Evolutionary conservation across 2,329 filamentous ascomycete species (phyloP).

Genomic region (Penicillium sp.): DNA sequence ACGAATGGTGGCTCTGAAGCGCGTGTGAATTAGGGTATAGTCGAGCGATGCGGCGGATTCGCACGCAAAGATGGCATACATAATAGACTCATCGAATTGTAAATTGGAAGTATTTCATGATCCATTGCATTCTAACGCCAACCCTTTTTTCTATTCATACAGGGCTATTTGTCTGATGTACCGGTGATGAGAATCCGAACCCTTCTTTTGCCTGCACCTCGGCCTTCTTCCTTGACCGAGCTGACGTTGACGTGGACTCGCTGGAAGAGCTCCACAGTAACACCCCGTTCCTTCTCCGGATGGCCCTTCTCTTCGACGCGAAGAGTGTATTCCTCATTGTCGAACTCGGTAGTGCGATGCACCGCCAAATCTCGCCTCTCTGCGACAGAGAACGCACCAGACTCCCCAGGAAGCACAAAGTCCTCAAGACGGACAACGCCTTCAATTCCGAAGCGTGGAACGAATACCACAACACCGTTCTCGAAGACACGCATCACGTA

Average conservation of each 20-base stretch:
- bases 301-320: conserved; percentile 55
- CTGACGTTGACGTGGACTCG: conserved; percentile 85
- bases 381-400: conserved; percentile 29
- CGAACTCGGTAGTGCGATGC: conserved; percentile 71
- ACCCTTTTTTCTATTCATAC: conserved; percentile 8
- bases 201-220: conserved; percentile 84
- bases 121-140: neutral
- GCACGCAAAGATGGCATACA: too few species aligned
- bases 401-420: conserved; percentile 65
- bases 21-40: conserved; percentile 27
- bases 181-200: conserved; percentile 45
- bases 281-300: conserved; percentile 32
- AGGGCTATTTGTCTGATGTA: conserved; percentile 17
- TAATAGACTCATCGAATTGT: too few species aligned
- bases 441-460: conserved; percentile 94
- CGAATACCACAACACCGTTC: conserved; percentile 95
- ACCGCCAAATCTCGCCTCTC: conserved; percentile 35
- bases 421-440: conserved; percentile 83
- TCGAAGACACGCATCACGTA: conserved; percentile 97
- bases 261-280: conserved; percentile 78
- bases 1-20: conserved; percentile 32
- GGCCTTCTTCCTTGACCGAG: conserved; percentile 80
- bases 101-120: too few species aligned
- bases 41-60: too few species aligned
- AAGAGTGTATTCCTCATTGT: conserved; percentile 80